These are phyloP conservation scores for Vigna radiata DNA, from an alignment of 306 rosid species.

Conservation along the genomic window DNA sequence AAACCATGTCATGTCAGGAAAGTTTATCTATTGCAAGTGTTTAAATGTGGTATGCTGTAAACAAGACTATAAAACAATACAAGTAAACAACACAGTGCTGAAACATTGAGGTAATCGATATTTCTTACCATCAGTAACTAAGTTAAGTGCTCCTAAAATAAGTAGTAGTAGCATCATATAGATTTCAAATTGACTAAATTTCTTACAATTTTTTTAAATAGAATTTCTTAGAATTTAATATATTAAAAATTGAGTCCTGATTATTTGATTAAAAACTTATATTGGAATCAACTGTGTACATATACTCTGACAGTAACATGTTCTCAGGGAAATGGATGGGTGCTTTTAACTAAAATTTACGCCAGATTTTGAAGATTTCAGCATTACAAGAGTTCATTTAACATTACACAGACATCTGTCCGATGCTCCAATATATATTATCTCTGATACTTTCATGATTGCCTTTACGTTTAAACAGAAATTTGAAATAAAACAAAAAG, in stretches of 20 bases:
- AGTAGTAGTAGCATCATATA: background rate
- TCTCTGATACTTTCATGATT: background rate
- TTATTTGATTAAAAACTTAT: background rate
- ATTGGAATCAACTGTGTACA: background rate
- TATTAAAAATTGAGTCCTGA: background rate
- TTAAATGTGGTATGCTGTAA: background rate
- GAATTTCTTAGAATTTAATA: background rate
- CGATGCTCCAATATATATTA: no score
- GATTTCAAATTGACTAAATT: background rate
- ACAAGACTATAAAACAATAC: background rate
- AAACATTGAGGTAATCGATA: background rate
- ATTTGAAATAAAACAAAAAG: conserved; percentile 2
- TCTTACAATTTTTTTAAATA: background rate
- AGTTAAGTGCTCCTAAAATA: background rate
- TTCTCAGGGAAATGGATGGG: background rate
- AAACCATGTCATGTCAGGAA: background rate
- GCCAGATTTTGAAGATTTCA: background rate
- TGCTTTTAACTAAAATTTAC: background rate
- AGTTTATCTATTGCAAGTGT: background rate
- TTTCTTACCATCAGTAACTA: background rate
- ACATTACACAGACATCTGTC: background rate
- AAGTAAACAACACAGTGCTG: background rate
- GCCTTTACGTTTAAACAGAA: background rate
- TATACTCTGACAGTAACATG: background rate
- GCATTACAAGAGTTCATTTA: background rate